These are phyloP conservation scores for Penicillium frequentans DNA, from an alignment of 2,329 filamentous ascomycete genomes.

Conservation along the genomic window DNA sequence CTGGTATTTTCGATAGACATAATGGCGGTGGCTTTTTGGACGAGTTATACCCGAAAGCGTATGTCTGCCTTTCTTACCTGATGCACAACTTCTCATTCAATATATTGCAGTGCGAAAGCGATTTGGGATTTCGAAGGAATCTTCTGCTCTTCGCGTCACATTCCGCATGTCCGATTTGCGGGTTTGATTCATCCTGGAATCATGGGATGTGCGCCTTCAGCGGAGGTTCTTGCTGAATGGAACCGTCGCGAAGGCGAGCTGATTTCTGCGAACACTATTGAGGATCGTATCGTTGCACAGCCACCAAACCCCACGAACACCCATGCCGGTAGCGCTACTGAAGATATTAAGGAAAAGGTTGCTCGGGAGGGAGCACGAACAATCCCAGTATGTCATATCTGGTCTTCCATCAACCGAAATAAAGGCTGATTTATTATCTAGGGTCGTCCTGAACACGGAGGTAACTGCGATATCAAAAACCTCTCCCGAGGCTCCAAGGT, in stretches of 20 bases:
- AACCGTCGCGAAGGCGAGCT: slow-evolving; percentile 80
- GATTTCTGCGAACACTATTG: slow-evolving; percentile 65
- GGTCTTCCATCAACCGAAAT: not conserved
- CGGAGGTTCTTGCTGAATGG: slow-evolving; percentile 76
- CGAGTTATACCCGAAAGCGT: slow-evolving; percentile 82
- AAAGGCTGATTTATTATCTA: slow-evolving; percentile 6
- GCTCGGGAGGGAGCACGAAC: slow-evolving; percentile 79
- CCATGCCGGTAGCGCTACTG: slow-evolving; percentile 68
- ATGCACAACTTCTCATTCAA: not conserved
- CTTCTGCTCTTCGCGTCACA: slow-evolving; percentile 81
- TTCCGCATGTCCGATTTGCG: slow-evolving; percentile 82
- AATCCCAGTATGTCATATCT: slow-evolving; percentile 58
- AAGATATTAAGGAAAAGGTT: slow-evolving; percentile 63
- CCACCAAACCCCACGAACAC: slow-evolving; percentile 71
- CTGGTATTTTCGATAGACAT: slow-evolving; percentile 72
- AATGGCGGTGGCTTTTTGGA: slow-evolving; percentile 91
- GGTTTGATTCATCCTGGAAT: slow-evolving; percentile 92
- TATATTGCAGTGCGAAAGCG: slow-evolving; percentile 56
- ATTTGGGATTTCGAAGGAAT: slow-evolving; percentile 79
- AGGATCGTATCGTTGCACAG: slow-evolving; percentile 71
- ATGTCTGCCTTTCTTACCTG: slow-evolving; percentile 28
- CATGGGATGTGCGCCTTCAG: slow-evolving; percentile 80
- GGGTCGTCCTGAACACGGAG: slow-evolving; percentile 79
- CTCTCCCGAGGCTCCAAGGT: slow-evolving; percentile 76
- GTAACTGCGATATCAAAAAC: slow-evolving; percentile 92